Evolutionary conservation across 192 early-diverging fungal species (phyloP), one percentile per base, ranked within the genome.

Genomic region (Geranomyces variabilis): DNA sequence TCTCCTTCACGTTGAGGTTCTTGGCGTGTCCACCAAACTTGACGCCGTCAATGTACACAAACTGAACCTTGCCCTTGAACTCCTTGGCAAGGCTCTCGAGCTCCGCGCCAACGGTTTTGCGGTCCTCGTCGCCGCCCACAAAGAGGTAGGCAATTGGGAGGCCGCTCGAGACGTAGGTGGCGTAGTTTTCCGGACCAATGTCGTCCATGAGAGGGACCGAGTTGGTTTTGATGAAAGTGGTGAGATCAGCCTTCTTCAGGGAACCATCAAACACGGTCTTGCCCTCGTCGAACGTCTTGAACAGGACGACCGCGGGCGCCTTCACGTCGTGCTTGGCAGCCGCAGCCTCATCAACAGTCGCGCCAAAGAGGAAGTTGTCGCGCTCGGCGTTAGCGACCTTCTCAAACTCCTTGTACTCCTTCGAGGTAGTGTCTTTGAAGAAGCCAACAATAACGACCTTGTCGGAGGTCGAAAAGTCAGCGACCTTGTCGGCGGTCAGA

Each of bases 111-210:
- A 89, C 73, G 33, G 79, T 48, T 61, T 80, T 74, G 61, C 83
- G 82, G 55, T 89, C 80, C 60, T 91, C 93, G 0, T 83, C 81
- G 73, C 65, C 81, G 55, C 84, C 84, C 64, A 85, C 88, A 86
- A 99, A 99, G 67, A 91, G 76, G 83, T 94, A 99, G 51, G 82
- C 95, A 48, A 99, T 81, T 30, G 96, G 96, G 43, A 98, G 78
- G 67, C 94, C 94, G 63, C 88, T 67, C 72, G 93, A 86, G 63
- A 94, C 90, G 83, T 97, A 98, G 68, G 77, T 82, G 36, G 83
- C 75, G 80, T 95, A 99, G 89, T 94, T 99, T 59, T 91, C 84
- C 58, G 89, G 92, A 63, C 88, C 88, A 67, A 99, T 91, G 69
- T 97, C 94, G 73, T 89, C 96, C 83, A 98, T 87, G 48, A 90